Conservation (phyloP, 345 rosid species). For the Eucalyptus erythrocorys region DNA sequence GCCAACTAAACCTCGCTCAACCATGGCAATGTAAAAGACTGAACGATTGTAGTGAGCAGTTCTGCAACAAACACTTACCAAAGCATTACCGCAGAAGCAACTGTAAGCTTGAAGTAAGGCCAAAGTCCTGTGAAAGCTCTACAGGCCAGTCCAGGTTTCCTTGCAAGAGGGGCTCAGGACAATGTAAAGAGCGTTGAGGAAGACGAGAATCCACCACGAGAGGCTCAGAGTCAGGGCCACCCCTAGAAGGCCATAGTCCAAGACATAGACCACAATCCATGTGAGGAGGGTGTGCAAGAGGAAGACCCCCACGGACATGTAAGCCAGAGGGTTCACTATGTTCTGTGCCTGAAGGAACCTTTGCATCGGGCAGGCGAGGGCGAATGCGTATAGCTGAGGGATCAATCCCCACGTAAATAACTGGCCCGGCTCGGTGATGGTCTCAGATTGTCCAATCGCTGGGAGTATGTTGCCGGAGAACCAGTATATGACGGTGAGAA, state of each 20-base stretch:
- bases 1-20: neutral
- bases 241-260: constrained; percentile 53
- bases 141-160: constrained; percentile 78
- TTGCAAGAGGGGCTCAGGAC: constrained; percentile 56
- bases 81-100: constrained; percentile 81
- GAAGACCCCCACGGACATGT: constrained; percentile 64
- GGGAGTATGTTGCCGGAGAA: constrained; percentile 43
- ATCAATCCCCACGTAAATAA: constrained; percentile 64
- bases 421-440: constrained; percentile 59
- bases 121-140: constrained; percentile 62
- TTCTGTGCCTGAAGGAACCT: constrained; percentile 95
- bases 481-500: constrained; percentile 63
- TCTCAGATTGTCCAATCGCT: constrained; percentile 48
- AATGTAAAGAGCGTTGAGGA: constrained; percentile 39
- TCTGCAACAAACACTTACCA: constrained; percentile 26
- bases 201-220: constrained; percentile 76
- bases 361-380: constrained; percentile 80
- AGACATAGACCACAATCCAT: constrained; percentile 44
- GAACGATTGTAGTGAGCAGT: neutral
- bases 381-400: constrained; percentile 79
- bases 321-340: constrained; percentile 84
- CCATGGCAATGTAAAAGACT: neutral
- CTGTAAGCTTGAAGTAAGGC: constrained; percentile 88
- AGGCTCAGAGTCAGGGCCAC: constrained; percentile 56
- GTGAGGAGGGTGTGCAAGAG: constrained; percentile 57